Percentiles rank a stretch among this genome's conserved stretches.
phyloP scores from a whole-genome alignment of 2,329 filamentous ascomycete species.

The Colletotrichum magnum region DNA sequence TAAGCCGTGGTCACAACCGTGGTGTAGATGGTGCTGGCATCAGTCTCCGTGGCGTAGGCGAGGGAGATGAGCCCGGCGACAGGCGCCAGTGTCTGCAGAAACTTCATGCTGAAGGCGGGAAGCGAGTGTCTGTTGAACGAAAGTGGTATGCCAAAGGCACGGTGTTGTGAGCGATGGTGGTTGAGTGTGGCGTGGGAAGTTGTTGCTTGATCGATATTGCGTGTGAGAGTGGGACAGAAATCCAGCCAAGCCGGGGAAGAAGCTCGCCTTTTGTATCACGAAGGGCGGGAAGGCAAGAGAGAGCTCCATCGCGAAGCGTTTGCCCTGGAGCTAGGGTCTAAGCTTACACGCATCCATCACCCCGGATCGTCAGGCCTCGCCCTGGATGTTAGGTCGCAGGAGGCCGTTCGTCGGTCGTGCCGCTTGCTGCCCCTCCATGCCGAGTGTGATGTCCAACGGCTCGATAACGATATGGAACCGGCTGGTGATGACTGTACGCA shows the following conservation, averaged over 20 bases:
- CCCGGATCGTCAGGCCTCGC: conserved; percentile 13
- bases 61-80: conserved; percentile 49
- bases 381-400: neutral
- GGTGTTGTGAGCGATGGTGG: conserved; percentile 43
- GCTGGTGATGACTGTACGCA: conserved; percentile 33
- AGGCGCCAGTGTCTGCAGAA: conserved; percentile 50
- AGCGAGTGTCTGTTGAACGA: conserved; percentile 44
- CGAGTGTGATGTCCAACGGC: conserved; percentile 12
- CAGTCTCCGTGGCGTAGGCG: conserved; percentile 45
- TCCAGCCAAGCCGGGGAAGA: conserved; percentile 10
- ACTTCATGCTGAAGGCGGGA: conserved; percentile 52
- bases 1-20: conserved; percentile 56
- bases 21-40: conserved; percentile 47
- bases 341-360: conserved; percentile 17
- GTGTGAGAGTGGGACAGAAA: neutral
- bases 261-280: conserved; percentile 32
- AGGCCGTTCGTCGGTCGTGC: conserved; percentile 19
- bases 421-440: conserved; percentile 2
- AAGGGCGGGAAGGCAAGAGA: conserved; percentile 2
- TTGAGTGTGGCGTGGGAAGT: neutral
- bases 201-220: neutral
- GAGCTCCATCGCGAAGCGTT: conserved; percentile 21
- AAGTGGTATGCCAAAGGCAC: conserved; percentile 41
- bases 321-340: neutral
- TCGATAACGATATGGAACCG: conserved; percentile 14